These are phyloP conservation scores for Colletotrichum sp. DNA, from an alignment of 2,329 filamentous ascomycete species.

Conservation along the genomic window DNA sequence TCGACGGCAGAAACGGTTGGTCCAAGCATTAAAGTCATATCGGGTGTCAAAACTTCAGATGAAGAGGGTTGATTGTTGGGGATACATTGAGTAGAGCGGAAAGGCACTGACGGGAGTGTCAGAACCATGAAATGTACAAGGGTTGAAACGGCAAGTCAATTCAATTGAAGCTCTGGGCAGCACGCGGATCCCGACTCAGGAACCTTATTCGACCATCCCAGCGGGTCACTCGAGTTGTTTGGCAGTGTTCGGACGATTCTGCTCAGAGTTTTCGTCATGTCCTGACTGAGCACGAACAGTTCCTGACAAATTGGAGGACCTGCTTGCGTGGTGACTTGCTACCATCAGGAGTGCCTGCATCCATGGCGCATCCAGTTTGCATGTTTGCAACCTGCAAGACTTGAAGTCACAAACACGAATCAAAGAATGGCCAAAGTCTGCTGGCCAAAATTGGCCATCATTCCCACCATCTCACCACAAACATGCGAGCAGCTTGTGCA, in stretches of 20 bases:
- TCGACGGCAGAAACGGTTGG: not conserved
- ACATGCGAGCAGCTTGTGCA: not conserved
- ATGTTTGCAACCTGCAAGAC: not conserved
- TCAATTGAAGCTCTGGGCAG: not conserved
- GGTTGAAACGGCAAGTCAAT: not conserved
- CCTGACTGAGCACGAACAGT: not conserved
- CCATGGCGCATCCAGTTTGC: not conserved
- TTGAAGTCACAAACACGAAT: not conserved
- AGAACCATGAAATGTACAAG: not conserved
- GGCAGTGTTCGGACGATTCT: constrained; percentile 6
- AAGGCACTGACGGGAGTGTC: not conserved
- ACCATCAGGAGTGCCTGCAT: not conserved
- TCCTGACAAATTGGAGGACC: not conserved
- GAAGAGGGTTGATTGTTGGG: not conserved
- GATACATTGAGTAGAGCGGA: not conserved
- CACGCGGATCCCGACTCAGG: not conserved
- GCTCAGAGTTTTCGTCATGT: not conserved
- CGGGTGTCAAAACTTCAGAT: not conserved
- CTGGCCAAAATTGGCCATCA: not conserved
- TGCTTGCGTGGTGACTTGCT: not conserved
- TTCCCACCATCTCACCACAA: not conserved
- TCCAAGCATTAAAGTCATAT: not conserved
- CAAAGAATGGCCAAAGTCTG: not conserved
- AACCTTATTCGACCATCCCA: not conserved
- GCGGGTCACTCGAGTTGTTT: not conserved